Evolutionary conservation across 495 filamentous ascomycete species (phyloP).

Genomic region (Tuber aestivum): DNA sequence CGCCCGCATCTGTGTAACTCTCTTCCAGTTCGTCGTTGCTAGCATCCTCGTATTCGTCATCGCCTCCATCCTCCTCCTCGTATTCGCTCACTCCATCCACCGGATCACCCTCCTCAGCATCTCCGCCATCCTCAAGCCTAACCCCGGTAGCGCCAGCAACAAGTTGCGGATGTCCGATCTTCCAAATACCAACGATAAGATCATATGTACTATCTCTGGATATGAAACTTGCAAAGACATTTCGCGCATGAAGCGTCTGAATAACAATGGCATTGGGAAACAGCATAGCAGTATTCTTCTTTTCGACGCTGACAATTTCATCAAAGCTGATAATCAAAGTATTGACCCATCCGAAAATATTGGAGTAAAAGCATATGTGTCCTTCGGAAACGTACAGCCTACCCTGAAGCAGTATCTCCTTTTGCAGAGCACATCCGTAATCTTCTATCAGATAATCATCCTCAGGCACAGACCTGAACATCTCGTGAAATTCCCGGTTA

Average conservation of each 20-base stretch:
- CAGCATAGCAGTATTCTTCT: slow-evolving; percentile 88
- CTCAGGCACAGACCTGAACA: slow-evolving; percentile 94
- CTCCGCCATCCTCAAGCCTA: slow-evolving; percentile 58
- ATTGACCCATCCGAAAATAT: slow-evolving; percentile 96
- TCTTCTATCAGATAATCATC: slow-evolving; percentile 98
- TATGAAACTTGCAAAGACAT: slow-evolving; percentile 91
- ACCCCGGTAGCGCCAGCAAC: slow-evolving; percentile 86
- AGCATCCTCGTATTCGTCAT: slow-evolving; percentile 58
- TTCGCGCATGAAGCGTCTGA: slow-evolving; percentile 87
- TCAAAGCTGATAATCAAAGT: slow-evolving; percentile 97
- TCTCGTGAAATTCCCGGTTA: slow-evolving; percentile 86
- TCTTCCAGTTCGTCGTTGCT: slow-evolving; percentile 61
- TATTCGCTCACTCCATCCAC: slow-evolving; percentile 49
- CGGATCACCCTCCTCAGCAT: slow-evolving; percentile 41
- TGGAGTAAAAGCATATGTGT: slow-evolving; percentile 97
- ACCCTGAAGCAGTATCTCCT: slow-evolving; percentile 91
- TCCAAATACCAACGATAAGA: slow-evolving; percentile 95
- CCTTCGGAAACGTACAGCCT: slow-evolving; percentile 94
- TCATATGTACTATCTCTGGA: slow-evolving; percentile 95
- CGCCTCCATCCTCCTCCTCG: slow-evolving; percentile 57
- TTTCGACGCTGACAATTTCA: slow-evolving; percentile 92
- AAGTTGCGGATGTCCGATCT: slow-evolving; percentile 83
- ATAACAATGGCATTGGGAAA: slow-evolving; percentile 98
- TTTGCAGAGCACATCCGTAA: slow-evolving; percentile 92
- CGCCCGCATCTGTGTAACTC: slow-evolving; percentile 70